Base-by-base conservation (phyloP, 306 rosid species). In the Crataegus laevigata region DNA sequence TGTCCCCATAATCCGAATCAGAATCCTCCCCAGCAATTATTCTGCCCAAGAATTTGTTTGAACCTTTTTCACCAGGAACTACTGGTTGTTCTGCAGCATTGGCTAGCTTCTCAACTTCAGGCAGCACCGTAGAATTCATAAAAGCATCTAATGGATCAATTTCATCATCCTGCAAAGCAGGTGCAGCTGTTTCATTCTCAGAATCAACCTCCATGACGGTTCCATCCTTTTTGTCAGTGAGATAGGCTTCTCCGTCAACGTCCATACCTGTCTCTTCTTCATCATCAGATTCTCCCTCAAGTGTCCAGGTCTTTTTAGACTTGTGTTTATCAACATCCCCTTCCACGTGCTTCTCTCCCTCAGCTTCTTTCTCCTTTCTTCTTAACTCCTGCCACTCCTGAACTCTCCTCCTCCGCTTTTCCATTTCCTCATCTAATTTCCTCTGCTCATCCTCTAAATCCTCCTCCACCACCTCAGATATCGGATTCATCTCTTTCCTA, bases 281-380 rank as follows among this genome's bases (percentile, higher is more conserved):
- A 26, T 93, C 96, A 74, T 93, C 98, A 70, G 96, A 93, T 70
- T 93, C 98, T 77, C 98, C 98, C 50, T 91, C 97, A 79, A 93
- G 96, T 24, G 97, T 93, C 98, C 96, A 91, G 21, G 96, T 43
- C 87, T 89, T 91, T 63, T 93, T 89, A 55, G 83, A 89, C 84
- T 82, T 87, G 12, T 81, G 91, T 85, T 86, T 91, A 52, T 80
- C 85, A 52, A 76, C 84, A 78, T 71, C 80, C 21, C 51, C 88
- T 79, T 89, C 96, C 45, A 88, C 93, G 12, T 60, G 89, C 63
- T 91, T 91, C 77, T 89, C 93, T 84, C 84, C 81, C 74, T 93
- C 96, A 24, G 80, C 91, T 75, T 88, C 97, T 82, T 93, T 97
- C 78, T 87, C 83, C 84, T 85, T 85, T 86, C 96, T 93, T 83